Evolutionary conservation across 257 asterid genomes (phyloP).

Genomic region (Solanum bulbocastanum): DNA sequence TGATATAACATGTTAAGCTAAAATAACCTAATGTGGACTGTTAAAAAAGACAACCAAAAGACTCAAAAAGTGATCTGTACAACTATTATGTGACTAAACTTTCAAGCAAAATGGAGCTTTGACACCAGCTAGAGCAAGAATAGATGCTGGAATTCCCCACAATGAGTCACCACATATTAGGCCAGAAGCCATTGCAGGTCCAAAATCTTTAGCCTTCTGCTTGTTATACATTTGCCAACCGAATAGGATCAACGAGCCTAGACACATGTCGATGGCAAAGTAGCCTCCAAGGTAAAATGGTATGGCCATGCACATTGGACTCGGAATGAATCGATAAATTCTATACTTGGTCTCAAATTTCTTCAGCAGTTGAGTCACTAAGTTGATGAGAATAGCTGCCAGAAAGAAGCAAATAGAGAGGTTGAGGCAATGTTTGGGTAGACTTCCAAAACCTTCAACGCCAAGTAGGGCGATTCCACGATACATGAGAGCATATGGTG

Average conservation of each 20-base stretch:
- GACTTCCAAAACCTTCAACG: slow-evolving; percentile 31
- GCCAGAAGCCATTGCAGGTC: slow-evolving; percentile 65
- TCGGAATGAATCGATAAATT: slow-evolving; percentile 46
- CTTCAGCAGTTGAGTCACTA: slow-evolving; percentile 8
- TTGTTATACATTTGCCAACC: slow-evolving; percentile 23
- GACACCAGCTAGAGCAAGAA: slow-evolving; percentile 37
- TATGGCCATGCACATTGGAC: slow-evolving; percentile 81
- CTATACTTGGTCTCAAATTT: slow-evolving; percentile 28
- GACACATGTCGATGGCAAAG: slow-evolving; percentile 71
- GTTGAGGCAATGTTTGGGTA: slow-evolving; percentile 48
- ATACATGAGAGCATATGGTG: slow-evolving; percentile 28
- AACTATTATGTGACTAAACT: neutral
- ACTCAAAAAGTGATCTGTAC: no score
- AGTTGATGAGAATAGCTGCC: slow-evolving; percentile 17
- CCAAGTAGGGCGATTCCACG: slow-evolving; percentile 30
- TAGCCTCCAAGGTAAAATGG: slow-evolving; percentile 65
- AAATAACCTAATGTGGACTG: no score
- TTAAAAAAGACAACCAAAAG: no score
- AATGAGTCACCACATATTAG: slow-evolving; percentile 68
- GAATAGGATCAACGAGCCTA: slow-evolving; percentile 59
- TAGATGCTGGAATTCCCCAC: slow-evolving; percentile 69
- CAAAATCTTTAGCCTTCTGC: slow-evolving; percentile 25
- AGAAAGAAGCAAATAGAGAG: slow-evolving; percentile 27
- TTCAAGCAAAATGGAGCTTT: slow-evolving; percentile 65
- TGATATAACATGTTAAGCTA: no score